phyloP scores from a whole-genome alignment of 768 basidiomycete species.

The Suillus discolor region DNA sequence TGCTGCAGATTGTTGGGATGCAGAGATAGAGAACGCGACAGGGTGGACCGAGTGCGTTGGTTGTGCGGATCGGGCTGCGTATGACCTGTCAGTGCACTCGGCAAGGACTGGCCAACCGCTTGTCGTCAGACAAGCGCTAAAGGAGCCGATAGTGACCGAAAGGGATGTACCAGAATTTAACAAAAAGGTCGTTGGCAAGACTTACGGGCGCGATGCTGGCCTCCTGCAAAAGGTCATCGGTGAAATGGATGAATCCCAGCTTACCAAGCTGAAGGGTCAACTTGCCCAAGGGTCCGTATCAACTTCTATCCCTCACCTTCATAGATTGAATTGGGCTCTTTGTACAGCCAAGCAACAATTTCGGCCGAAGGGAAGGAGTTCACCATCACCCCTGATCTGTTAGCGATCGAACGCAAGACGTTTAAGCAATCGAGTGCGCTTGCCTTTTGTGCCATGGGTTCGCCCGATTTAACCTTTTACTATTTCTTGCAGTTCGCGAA shows the following conservation, averaged over 20 bases:
- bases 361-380: conserved; percentile 66
- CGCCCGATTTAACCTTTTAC: conserved; percentile 24
- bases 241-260: conserved; percentile 63
- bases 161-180: conserved; percentile 79
- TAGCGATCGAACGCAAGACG: conserved; percentile 81
- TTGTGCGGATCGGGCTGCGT: conserved; percentile 97
- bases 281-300: conserved; percentile 65
- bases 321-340: conserved; percentile 7
- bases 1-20: conserved; percentile 99
- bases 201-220: conserved; percentile 83
- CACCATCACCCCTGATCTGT: conserved; percentile 67
- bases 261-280: conserved; percentile 68
- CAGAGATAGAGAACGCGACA: conserved; percentile 87
- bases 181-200: conserved; percentile 88
- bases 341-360: conserved; percentile 55
- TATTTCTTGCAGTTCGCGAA: conserved; percentile 71
- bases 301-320: conserved; percentile 6
- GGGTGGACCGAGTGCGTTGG: conserved; percentile 99
- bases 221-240: conserved; percentile 64
- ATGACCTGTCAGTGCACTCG: conserved; percentile 91
- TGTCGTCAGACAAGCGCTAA: conserved; percentile 83
- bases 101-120: conserved; percentile 82
- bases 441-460: conserved; percentile 1
- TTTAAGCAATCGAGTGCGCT: conserved; percentile 83
- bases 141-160: conserved; percentile 84